A percentile compares a stretch with the other conserved stretches of the same genome.
These are phyloP conservation scores for Cyclotella atomus DNA, from an alignment of 108 stramenopile species.

Conservation along the genomic window DNA sequence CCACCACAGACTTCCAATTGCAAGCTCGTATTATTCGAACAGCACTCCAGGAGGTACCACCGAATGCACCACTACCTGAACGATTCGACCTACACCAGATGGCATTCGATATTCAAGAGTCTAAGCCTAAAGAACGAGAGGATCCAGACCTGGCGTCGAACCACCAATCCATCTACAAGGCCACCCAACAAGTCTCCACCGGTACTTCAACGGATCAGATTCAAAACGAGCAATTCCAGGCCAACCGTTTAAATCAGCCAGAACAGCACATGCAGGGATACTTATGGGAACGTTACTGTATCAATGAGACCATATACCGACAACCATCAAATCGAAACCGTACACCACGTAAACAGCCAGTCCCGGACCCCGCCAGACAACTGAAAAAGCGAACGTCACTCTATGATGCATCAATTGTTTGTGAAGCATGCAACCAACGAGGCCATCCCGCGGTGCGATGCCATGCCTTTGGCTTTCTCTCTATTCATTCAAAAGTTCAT, in stretches of 20 bases:
- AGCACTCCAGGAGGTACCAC: background rate
- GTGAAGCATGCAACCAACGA: background rate
- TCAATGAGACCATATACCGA: background rate
- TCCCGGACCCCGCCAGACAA: background rate
- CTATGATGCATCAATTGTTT: background rate
- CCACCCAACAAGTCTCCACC: no score
- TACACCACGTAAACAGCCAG: background rate
- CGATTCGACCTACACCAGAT: background rate
- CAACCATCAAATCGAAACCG: background rate
- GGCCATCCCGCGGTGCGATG: background rate
- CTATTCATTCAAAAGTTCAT: background rate
- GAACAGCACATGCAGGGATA: background rate
- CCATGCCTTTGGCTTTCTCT: background rate
- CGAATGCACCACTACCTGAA: background rate
- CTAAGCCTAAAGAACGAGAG: background rate
- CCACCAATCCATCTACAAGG: background rate
- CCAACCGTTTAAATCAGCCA: background rate
- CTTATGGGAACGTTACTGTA: background rate
- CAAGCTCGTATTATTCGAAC: background rate
- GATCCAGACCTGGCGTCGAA: no score
- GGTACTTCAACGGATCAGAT: no score
- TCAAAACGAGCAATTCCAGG: background rate
- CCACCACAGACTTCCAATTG: background rate
- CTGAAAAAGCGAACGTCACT: background rate
- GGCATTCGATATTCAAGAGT: background rate